phyloP scores from a whole-genome alignment of 306 rosid species.

The cucumber (Cucumis sativus) region DNA sequence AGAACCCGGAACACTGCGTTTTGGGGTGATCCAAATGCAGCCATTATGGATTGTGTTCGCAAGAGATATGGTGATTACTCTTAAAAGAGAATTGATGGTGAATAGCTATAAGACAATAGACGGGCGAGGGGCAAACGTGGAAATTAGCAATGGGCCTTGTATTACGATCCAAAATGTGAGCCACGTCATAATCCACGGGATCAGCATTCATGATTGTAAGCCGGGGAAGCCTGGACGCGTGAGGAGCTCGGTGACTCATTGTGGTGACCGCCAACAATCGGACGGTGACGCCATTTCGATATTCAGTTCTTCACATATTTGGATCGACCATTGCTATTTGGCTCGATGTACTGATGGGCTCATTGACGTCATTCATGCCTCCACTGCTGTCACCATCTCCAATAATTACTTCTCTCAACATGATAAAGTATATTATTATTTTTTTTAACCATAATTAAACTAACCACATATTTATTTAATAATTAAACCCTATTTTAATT shows the following conservation, averaged over 20 bases:
- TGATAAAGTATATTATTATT: constrained; percentile 40
- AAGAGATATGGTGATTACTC: constrained; percentile 42
- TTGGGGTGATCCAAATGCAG: constrained; percentile 48
- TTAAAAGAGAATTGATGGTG: constrained; percentile 57
- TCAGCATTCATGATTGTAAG: constrained; percentile 71
- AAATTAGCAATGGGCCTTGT: constrained; percentile 68
- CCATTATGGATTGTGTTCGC: constrained; percentile 69
- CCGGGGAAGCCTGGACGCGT: constrained; percentile 35
- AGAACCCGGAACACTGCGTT: constrained; percentile 60
- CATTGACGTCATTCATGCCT: constrained; percentile 57
- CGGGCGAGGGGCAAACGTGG: constrained; percentile 76
- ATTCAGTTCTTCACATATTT: constrained; percentile 48
- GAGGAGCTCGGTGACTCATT: constrained; percentile 35
- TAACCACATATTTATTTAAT: too few species aligned
- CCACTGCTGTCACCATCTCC: constrained; percentile 59
- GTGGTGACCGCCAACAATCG: constrained; percentile 41
- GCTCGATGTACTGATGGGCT: constrained; percentile 65
- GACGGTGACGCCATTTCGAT: constrained; percentile 64
- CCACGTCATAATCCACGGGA: constrained; percentile 76
- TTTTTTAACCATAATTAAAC: too few species aligned
- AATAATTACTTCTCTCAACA: constrained; percentile 74
- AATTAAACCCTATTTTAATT: too few species aligned
- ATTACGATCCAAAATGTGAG: constrained; percentile 55
- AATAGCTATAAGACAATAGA: constrained; percentile 76
- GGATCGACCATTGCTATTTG: constrained; percentile 81